Evolutionary conservation across 1,284 basidiomycete species (phyloP).

Genomic region (Trametes hirsuta): DNA sequence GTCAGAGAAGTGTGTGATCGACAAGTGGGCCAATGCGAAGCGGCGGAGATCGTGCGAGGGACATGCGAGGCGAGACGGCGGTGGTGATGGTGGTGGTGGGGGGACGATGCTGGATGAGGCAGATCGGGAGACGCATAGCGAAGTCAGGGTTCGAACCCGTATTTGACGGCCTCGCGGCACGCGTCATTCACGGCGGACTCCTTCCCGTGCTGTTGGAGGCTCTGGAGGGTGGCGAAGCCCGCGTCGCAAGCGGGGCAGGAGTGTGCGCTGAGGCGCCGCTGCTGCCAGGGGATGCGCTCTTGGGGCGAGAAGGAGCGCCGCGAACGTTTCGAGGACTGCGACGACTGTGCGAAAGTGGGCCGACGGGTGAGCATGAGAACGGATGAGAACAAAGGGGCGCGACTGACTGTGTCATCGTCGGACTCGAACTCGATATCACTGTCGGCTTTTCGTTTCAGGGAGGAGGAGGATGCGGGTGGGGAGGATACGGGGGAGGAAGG

Average conservation of each 20-base stretch:
- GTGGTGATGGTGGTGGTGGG: not conserved
- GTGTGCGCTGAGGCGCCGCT: slow-evolving; percentile 36
- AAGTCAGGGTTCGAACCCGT: slow-evolving; percentile 60
- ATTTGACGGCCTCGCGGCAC: slow-evolving; percentile 71
- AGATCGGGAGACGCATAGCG: not conserved
- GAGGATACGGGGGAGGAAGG: slow-evolving; percentile 23
- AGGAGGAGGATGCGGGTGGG: slow-evolving; percentile 24
- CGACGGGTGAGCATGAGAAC: slow-evolving; percentile 8
- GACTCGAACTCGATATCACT: slow-evolving; percentile 40
- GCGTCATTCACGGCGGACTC: slow-evolving; percentile 60
- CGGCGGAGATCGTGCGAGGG: slow-evolving; percentile 9
- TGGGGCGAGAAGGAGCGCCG: slow-evolving; percentile 22
- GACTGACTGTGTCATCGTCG: slow-evolving; percentile 52
- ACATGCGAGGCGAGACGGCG: slow-evolving; percentile 8
- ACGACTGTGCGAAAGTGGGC: slow-evolving; percentile 39
- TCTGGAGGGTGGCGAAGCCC: slow-evolving; percentile 57
- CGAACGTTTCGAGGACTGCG: slow-evolving; percentile 49
- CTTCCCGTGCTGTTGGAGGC: slow-evolving; percentile 60
- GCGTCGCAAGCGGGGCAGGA: slow-evolving; percentile 73
- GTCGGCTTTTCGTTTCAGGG: slow-evolving; percentile 49
- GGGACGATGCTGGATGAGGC: not conserved
- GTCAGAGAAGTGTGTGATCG: slow-evolving; percentile 23
- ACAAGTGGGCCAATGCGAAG: slow-evolving; percentile 17
- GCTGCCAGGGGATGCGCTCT: slow-evolving; percentile 25
- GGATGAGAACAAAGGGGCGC: slow-evolving; percentile 8